Evolutionary conservation across 768 basidiomycete genomes (phyloP).

Genomic region (Agaricus sinodeliciosus): DNA sequence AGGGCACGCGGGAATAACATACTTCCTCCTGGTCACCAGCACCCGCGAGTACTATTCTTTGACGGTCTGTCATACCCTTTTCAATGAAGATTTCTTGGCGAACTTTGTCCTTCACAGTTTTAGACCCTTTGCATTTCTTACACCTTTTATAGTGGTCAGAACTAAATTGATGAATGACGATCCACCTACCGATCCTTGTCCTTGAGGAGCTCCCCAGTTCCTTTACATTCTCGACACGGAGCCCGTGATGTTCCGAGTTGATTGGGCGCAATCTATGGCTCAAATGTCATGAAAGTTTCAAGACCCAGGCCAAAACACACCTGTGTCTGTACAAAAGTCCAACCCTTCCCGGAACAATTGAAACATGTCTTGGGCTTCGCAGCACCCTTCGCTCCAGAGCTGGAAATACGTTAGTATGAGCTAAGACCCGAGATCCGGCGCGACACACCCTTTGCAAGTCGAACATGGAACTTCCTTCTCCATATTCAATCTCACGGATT

Average conservation of each 20-base stretch:
- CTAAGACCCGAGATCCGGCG: slow-evolving; percentile 2
- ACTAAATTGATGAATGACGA: slow-evolving; percentile 3
- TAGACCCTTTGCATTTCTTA: slow-evolving; percentile 91
- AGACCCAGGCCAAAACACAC: slow-evolving; percentile 22
- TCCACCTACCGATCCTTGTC: slow-evolving; percentile 73
- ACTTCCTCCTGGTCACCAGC: slow-evolving; percentile 90
- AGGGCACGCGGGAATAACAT: slow-evolving; percentile 10
- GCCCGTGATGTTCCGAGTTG: slow-evolving; percentile 39
- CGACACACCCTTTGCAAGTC: slow-evolving; percentile 68
- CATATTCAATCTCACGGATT: slow-evolving; percentile 81
- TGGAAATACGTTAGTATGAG: slow-evolving; percentile 21
- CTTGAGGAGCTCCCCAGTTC: slow-evolving; percentile 61
- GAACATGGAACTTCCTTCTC: slow-evolving; percentile 80
- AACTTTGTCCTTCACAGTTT: slow-evolving; percentile 81
- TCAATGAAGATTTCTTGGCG: slow-evolving; percentile 84
- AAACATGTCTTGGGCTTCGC: slow-evolving; percentile 83
- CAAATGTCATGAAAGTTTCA: neutral
- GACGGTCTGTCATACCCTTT: slow-evolving; percentile 77
- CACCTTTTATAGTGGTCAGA: slow-evolving; percentile 46
- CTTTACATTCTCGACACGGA: slow-evolving; percentile 65
- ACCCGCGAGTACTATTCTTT: slow-evolving; percentile 83
- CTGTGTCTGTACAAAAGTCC: slow-evolving; percentile 53
- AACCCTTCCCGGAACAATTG: slow-evolving; percentile 82
- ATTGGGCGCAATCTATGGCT: neutral
- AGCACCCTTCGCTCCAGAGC: slow-evolving; percentile 74